Evolutionary conservation across 306 rosid genomes (phyloP), one percentile per base, ranked within the genome.

Genomic region (Trichosanthes truncata): DNA sequence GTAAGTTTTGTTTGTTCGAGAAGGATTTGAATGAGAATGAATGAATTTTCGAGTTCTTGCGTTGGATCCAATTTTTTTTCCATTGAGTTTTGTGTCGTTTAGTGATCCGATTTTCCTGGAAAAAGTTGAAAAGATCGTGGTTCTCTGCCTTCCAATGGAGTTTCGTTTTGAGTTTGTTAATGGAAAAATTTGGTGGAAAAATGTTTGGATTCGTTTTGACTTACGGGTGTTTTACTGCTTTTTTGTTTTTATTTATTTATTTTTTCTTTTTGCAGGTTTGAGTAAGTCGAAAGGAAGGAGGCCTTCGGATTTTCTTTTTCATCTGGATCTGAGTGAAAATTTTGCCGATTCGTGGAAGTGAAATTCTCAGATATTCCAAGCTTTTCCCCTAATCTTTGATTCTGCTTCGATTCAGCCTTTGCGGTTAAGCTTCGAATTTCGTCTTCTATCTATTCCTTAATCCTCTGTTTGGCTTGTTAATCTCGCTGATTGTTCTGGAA

Each of bases 321-420:
- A 3, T 29, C 25, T 74, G 62, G 80, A 55, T 55, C 67, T 77
- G 68, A 60, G 69, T 35, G 12, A 40, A 38, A 7, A 2, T 11
- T 76, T 76, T 75, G 25, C 62, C 3, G 60, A 68, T 20, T 68
- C 15, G 25, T 31, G 25, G 72, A 35, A 46, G 35, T 67, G 36
- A 41, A 69, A 69, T 69, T 69, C 53, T 6, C 25, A 48, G 77
- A 73, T 73, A 73, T 76, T 76, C 79, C 29, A 76, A 36, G 49
- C 52, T 38, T 26, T 74, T 74, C 4, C 38, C 1, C 74, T 7
- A 74, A 29, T 69, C 76, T 69, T 36, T 51, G 79, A 56, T 75
- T 52, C 63, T 40, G n/a, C 7, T 51, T n/a, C 56, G 55, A 45
- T 71, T 71, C 56, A 41, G 35, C 10, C 76, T 69, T 69, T 12